Percentiles rank a stretch among this genome's conserved stretches.
Conservation (phyloP, 208 protist species). For the Wallacemonas sp. region DNA sequence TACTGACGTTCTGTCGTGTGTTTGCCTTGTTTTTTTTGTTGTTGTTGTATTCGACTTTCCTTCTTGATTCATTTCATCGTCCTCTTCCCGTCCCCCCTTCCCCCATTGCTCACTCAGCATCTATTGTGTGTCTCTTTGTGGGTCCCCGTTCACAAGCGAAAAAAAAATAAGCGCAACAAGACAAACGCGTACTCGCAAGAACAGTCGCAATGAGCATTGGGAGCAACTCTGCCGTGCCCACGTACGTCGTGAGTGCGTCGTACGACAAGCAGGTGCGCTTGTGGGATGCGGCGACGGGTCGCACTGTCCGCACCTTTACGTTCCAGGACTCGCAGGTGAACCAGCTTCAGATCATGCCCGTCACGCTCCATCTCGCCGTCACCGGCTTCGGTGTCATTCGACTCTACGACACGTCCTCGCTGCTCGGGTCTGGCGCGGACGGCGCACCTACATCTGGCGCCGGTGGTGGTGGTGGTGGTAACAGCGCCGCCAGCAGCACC, state of each 20-base stretch:
- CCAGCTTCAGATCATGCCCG: conserved; percentile 50
- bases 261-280: conserved; percentile 89
- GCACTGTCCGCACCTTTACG: conserved; percentile 65
- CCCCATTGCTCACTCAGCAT: too few species aligned
- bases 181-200: background rate
- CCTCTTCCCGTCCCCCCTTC: too few species aligned
- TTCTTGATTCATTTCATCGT: too few species aligned
- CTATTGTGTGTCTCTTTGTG: too few species aligned
- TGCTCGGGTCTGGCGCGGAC: background rate
- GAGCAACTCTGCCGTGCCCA: background rate
- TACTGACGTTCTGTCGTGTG: too few species aligned
- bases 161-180: background rate
- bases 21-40: too few species aligned
- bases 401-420: conserved; percentile 50
- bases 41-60: too few species aligned
- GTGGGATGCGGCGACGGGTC: conserved; percentile 73
- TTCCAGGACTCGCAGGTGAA: conserved; percentile 88
- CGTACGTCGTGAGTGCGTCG: conserved; percentile 65
- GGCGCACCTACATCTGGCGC: conserved; percentile 14
- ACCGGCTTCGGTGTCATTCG: conserved; percentile 71
- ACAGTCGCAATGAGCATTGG: background rate
- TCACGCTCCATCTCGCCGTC: conserved; percentile 65
- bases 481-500: conserved; percentile 14
- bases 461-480: too few species aligned
- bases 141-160: too few species aligned